Evolutionary conservation across 257 asterid species (phyloP).

Genomic region (Przewalskia tangutica): DNA sequence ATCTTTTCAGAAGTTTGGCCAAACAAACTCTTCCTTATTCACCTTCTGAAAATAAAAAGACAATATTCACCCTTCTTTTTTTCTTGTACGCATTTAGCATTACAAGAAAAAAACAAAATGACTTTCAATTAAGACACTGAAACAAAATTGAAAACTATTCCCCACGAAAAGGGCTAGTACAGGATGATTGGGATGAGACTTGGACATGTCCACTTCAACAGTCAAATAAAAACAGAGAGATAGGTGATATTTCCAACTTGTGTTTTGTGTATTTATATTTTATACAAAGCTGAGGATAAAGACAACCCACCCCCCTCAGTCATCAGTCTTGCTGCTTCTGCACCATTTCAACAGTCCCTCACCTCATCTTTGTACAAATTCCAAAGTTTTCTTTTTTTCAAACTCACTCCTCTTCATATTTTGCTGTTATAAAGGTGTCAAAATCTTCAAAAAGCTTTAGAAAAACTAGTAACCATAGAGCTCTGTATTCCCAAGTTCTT

Average conservation of each 20-base stretch:
- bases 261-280: neutral
- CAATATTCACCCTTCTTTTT: neutral
- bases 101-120: neutral
- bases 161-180: neutral
- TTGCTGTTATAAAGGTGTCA: neutral
- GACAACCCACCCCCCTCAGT: neutral
- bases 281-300: neutral
- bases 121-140: neutral
- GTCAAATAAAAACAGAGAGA: neutral
- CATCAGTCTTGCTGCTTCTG: neutral
- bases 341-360: neutral
- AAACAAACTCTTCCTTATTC: too few relatives aligned
- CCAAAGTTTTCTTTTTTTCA: constrained; percentile 17
- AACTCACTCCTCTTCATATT: constrained; percentile 1
- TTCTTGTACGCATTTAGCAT: too few relatives aligned
- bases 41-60: too few relatives aligned
- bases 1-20: too few relatives aligned
- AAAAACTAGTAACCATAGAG: neutral
- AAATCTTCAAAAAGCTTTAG: neutral
- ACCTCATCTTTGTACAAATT: constrained; percentile 9
- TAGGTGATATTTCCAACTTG: constrained; percentile 9
- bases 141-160: neutral
- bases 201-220: neutral
- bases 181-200: neutral
- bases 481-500: neutral